A percentile compares a stretch with the other conserved stretches of the same genome.
These are phyloP conservation scores for Leccinum longicurvipes DNA, from an alignment of 768 basidiomycete genomes.

Conservation along the genomic window DNA sequence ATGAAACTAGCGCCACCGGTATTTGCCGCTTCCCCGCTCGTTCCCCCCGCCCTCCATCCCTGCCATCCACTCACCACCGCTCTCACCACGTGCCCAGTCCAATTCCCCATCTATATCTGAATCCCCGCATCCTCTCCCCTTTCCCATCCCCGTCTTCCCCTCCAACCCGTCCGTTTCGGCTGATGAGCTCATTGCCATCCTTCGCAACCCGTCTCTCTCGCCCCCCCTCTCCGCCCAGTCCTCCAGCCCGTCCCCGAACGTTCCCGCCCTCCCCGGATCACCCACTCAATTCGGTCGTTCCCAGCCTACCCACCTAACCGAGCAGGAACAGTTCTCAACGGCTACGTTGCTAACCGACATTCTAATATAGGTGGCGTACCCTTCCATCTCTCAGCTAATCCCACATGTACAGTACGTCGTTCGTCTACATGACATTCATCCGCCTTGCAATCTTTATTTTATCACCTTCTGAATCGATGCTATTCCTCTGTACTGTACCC, in stretches of 20 bases:
- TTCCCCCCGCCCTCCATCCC: conserved; percentile 13
- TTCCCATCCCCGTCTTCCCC: background rate
- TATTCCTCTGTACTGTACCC: background rate
- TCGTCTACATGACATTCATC: background rate
- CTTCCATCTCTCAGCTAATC: background rate
- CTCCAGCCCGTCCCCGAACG: no score
- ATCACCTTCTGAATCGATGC: background rate
- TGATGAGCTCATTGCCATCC: conserved; percentile 2
- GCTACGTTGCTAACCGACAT: background rate
- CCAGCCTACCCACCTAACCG: conserved; percentile 1
- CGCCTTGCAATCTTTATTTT: background rate
- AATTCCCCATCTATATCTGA: background rate
- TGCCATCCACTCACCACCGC: no score
- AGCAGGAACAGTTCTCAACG: background rate
- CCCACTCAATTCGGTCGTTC: background rate
- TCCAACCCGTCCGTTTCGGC: background rate
- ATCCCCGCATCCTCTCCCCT: conserved; percentile 5
- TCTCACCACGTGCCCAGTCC: conserved; percentile 6
- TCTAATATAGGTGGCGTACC: background rate
- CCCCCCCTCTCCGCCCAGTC: background rate
- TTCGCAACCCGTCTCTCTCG: background rate
- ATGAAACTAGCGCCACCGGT: conserved; percentile 28
- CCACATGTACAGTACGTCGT: background rate
- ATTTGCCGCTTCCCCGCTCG: conserved; percentile 17
- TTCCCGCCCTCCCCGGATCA: background rate